Conservation (phyloP, 441 rosid species). For the Gossypium gossypioides region DNA sequence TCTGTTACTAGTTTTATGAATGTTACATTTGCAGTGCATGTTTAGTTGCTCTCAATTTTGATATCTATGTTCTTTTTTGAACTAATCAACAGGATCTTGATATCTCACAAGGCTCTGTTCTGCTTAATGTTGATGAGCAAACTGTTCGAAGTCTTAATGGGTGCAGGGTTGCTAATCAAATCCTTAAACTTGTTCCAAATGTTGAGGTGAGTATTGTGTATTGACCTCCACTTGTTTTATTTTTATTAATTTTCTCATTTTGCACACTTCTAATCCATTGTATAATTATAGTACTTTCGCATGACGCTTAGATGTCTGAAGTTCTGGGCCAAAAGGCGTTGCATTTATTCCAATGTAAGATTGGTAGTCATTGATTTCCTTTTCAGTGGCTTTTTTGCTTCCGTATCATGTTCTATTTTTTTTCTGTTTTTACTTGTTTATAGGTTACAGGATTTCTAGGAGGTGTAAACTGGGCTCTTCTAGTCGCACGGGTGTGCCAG, state of each 20-base stretch:
- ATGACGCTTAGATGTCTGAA: constrained; percentile 71
- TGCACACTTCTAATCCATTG: constrained; percentile 11
- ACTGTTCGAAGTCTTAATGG: constrained; percentile 96
- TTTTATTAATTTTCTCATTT: constrained; percentile 4
- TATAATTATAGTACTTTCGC: constrained; percentile 53
- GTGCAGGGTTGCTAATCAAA: constrained; percentile 92
- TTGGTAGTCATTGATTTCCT: not conserved
- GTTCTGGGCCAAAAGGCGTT: constrained; percentile 84
- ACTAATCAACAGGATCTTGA: constrained; percentile 63
- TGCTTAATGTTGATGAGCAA: constrained; percentile 65
- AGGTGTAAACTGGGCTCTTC: constrained; percentile 69
- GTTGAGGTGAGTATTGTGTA: constrained; percentile 42
- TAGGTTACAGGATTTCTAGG: constrained; percentile 72
- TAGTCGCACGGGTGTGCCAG: constrained; percentile 75
- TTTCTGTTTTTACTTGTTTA: constrained; percentile 2
- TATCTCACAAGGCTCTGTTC: constrained; percentile 59
- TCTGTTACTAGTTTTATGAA: not conserved
- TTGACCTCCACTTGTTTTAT: not conserved
- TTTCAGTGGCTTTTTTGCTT: not conserved
- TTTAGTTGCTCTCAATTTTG: constrained; percentile 5
- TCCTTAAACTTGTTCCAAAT: constrained; percentile 82
- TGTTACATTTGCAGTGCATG: not conserved
- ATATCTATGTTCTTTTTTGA: constrained; percentile 9
- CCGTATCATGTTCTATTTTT: not conserved
- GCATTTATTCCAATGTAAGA: constrained; percentile 73